phyloP scores from a whole-genome alignment of 2,329 filamentous ascomycete genomes.

The Ascochyta rabiei region DNA sequence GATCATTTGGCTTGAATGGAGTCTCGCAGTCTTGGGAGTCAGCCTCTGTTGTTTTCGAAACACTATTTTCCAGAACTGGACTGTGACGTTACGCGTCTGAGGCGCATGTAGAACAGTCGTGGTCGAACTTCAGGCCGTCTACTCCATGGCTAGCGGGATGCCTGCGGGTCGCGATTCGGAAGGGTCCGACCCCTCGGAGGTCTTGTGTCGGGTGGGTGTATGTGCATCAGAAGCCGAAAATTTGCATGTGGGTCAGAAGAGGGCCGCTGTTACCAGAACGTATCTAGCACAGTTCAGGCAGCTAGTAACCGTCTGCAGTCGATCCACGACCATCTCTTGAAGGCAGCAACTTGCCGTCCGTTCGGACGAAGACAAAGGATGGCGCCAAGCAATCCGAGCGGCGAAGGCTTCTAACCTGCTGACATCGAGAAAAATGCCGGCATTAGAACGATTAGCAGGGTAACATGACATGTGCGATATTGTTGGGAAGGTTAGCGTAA shows the following conservation, averaged over 20 bases:
- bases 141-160: not conserved
- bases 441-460: not conserved
- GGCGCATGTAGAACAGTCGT: not conserved
- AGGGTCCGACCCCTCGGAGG: constrained; percentile 1
- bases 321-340: not conserved
- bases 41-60: not conserved
- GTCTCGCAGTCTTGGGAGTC: not conserved
- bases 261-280: not conserved
- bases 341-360: not conserved
- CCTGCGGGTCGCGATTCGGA: not conserved
- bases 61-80: not conserved
- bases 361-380: not conserved
- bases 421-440: not conserved
- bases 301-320: not conserved
- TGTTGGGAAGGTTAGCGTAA: not conserved
- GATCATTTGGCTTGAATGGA: not conserved
- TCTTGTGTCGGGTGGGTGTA: not conserved
- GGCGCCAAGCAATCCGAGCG: constrained; percentile 5
- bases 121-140: constrained; percentile 6
- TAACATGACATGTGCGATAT: not conserved
- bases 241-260: constrained; percentile 7
- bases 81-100: not conserved
- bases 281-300: not conserved
- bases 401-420: not conserved
- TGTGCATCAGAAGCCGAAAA: not conserved